Percentiles rank a stretch among this genome's conserved stretches.
phyloP scores from a whole-genome alignment of 371 early-diverging fungal genomes.

The Capillidium heterosporum region DNA sequence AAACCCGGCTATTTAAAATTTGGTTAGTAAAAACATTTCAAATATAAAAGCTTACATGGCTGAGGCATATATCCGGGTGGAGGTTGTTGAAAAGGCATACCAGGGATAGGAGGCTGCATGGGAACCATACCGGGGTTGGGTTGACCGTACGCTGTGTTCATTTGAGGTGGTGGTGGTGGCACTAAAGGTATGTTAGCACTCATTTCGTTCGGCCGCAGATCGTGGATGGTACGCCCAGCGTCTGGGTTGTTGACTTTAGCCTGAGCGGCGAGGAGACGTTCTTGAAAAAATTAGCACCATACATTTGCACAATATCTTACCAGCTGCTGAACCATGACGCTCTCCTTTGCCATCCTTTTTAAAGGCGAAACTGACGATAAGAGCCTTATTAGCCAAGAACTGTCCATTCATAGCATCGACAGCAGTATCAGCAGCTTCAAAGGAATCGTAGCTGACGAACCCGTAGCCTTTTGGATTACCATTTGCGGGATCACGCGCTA shows the following conservation, averaged over 20 bases:
- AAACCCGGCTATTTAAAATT: too few species aligned
- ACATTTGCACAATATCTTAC: slow-evolving; percentile 16
- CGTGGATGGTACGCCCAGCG: too few species aligned
- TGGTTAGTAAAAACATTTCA: too few species aligned
- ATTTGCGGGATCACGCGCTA: slow-evolving; percentile 77
- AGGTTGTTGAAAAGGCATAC: too few species aligned
- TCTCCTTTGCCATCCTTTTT: slow-evolving; percentile 98
- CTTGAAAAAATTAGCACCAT: slow-evolving; percentile 15
- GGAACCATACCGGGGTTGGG: too few species aligned
- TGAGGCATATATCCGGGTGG: too few species aligned
- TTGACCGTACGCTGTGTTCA: too few species aligned
- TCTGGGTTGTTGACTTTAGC: slow-evolving; percentile 40
- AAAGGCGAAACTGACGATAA: slow-evolving; percentile 83
- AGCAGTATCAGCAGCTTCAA: slow-evolving; percentile 91
- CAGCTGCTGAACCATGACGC: slow-evolving; percentile 89
- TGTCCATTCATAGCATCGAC: slow-evolving; percentile 96
- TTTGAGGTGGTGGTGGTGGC: too few species aligned
- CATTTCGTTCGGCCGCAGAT: too few species aligned
- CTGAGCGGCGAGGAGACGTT: slow-evolving; percentile 85
- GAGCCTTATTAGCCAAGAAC: slow-evolving; percentile 79
- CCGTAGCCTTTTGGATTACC: slow-evolving; percentile 85
- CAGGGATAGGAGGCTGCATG: too few species aligned
- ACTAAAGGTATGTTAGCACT: too few species aligned
- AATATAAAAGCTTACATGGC: too few species aligned
- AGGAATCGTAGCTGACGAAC: slow-evolving; percentile 82